Base-by-base conservation (phyloP, 257 asterid species). In the Linderniella brevidens region DNA sequence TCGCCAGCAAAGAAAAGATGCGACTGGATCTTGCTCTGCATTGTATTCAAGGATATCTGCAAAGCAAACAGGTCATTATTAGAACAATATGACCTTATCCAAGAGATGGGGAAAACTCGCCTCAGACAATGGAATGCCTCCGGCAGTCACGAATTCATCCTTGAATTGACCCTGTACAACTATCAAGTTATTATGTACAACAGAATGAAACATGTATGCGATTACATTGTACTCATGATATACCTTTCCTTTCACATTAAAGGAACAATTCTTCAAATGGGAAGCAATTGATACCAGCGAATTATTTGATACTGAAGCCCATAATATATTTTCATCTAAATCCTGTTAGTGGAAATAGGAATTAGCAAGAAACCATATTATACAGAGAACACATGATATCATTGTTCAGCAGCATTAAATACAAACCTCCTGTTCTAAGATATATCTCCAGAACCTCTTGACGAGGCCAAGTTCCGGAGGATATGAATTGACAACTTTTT, bases 91-190 rank as follows among this genome's bases (percentile, higher is more conserved):
- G 12, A 43, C 50, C 45, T 32, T 8, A 45, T 11, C 57, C 14
- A 42, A 40, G 29, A 49, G 65, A 49, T 68, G 41, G 70, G 58
- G 50, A 52, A 45, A 14, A 17, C 2, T 7, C 12, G 84, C 98
- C 94, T 88, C 98, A 18, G 98, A 70, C 73, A 88, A 72, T 11
- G 96, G 94, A 58, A 88, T 82, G 35, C 98, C 98, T 57, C 96
- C 98, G 38, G 94, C 95, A 37, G 93, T 80, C 72, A 88, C 96
- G 52, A 88, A 88, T 70, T 88, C 98, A 54, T 84, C 98, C 87
- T 84, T 88, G 72, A 84, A 88, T 72, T 74, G 94, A 60, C 96
- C 94, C 96, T 88, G 48, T 43, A 35, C 37, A 59, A 44, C 20
- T 41, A 9, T 38, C 8, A 18, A 17, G 42, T 32, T 54, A 57